phyloP scores from a whole-genome alignment of 352 stramenopile species.

The Pythium folliculosum region DNA sequence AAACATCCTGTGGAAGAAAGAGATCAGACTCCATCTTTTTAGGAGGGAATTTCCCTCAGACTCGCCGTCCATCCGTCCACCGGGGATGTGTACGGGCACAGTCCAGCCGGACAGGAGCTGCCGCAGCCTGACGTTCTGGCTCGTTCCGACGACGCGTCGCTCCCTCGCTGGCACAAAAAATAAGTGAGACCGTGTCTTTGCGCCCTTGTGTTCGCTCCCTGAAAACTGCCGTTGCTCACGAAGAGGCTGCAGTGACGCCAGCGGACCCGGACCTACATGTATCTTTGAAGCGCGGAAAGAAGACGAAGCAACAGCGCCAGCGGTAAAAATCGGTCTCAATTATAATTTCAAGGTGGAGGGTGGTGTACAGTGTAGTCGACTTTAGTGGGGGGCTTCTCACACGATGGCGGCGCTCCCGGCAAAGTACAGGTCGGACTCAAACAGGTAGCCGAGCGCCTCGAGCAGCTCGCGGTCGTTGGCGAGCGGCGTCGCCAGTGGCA shows the following conservation, averaged over 20 bases:
- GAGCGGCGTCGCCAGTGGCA: neutral
- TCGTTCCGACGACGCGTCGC: neutral
- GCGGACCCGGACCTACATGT: too few species aligned
- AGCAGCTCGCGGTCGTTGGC: conserved; percentile 10
- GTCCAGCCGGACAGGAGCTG: neutral
- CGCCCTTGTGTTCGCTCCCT: neutral
- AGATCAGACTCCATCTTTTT: too few species aligned
- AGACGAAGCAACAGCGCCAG: neutral
- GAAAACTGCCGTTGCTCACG: neutral
- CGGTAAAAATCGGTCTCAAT: neutral
- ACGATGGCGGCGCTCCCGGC: neutral
- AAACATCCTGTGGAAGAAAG: neutral
- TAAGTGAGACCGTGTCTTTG: neutral
- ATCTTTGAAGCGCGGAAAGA: too few species aligned
- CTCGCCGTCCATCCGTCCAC: neutral
- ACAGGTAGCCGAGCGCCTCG: conserved; percentile 17
- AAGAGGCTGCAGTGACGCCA: neutral
- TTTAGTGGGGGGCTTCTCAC: neutral
- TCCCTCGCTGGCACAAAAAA: too few species aligned
- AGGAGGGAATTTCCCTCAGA: too few species aligned
- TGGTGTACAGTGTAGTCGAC: neutral
- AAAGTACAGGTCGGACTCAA: conserved; percentile 2
- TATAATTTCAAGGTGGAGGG: neutral
- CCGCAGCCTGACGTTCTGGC: neutral
- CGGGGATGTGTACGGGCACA: neutral